phyloP scores from a whole-genome alignment of 192 early-diverging fungal species.

The Entophlyctis luteolus region DNA sequence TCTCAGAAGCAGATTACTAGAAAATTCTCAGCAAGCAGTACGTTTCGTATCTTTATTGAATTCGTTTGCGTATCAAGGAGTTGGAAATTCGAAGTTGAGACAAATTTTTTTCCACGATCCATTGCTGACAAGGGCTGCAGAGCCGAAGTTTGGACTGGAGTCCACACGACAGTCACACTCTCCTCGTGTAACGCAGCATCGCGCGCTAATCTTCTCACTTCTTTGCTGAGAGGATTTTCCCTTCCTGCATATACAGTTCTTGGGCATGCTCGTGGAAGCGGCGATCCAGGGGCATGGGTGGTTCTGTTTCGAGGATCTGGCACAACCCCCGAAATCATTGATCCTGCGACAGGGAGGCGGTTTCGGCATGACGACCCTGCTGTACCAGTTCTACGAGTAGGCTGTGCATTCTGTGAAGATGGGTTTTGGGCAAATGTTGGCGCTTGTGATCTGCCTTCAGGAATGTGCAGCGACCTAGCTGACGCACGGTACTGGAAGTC shows the following conservation, averaged over 20 bases:
- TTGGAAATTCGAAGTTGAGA: constrained; percentile 24
- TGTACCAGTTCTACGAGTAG: constrained; percentile 7
- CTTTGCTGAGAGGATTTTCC: constrained; percentile 27
- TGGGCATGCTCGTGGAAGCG: neutral
- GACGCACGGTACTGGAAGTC: constrained; percentile 20
- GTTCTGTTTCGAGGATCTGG: neutral
- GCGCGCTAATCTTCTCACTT: constrained; percentile 23
- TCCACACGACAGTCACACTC: constrained; percentile 22
- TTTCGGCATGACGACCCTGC: neutral
- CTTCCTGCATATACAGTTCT: constrained; percentile 14
- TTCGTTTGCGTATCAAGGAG: neutral
- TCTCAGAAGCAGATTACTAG: constrained; percentile 21
- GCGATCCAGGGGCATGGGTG: constrained; percentile 20
- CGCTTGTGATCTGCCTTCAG: neutral
- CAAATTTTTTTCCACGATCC: no score
- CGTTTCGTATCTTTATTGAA: constrained; percentile 28
- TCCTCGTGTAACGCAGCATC: neutral
- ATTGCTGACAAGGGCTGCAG: neutral
- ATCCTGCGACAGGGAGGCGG: constrained; percentile 9
- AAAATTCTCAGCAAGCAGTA: constrained; percentile 25
- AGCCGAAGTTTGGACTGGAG: constrained; percentile 27
- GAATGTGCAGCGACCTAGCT: neutral
- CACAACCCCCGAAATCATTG: constrained; percentile 12
- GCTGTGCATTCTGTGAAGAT: constrained; percentile 33
- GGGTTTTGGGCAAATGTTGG: constrained; percentile 29